Conservation (phyloP, 148 eudicot species). For the Persicaria tinctoria region DNA sequence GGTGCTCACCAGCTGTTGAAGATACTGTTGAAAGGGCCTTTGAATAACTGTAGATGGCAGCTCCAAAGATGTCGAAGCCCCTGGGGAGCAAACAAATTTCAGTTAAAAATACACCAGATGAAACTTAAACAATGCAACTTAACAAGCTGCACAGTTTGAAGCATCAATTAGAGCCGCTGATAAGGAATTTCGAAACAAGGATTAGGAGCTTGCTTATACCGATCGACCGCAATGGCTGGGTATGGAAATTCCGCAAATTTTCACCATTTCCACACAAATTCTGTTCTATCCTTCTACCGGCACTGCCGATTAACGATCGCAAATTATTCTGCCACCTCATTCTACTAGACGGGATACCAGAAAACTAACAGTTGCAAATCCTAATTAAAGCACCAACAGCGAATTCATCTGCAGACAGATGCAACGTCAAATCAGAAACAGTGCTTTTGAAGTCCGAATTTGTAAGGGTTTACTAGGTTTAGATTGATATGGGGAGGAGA, state of each 20-base stretch:
- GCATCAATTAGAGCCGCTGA: neutral
- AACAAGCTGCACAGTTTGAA: neutral
- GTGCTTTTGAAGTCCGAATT: too few species aligned
- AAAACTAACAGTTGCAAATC: neutral
- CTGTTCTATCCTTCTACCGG: slow-evolving; percentile 45
- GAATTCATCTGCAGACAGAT: neutral
- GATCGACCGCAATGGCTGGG: slow-evolving; percentile 8
- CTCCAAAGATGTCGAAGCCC: slow-evolving; percentile 29
- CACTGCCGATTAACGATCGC: slow-evolving; percentile 34
- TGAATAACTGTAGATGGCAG: slow-evolving; percentile 26
- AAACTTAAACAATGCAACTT: neutral
- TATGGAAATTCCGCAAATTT: slow-evolving; percentile 17
- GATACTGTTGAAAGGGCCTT: slow-evolving; percentile 48
- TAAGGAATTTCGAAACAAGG: neutral
- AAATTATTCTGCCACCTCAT: slow-evolving; percentile 69
- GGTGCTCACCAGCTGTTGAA: slow-evolving; percentile 62
- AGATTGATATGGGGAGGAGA: too few species aligned
- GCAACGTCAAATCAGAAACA: neutral
- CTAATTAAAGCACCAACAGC: neutral
- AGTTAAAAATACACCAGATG: neutral
- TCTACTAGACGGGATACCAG: neutral
- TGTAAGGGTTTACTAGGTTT: too few species aligned
- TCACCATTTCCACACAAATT: slow-evolving; percentile 19
- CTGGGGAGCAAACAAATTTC: slow-evolving; percentile 28
- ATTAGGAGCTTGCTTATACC: slow-evolving; percentile 2